Evolutionary conservation across 345 rosid genomes (phyloP), one percentile per base, ranked within the genome.

Genomic region (Hibiscus tridactylites): DNA sequence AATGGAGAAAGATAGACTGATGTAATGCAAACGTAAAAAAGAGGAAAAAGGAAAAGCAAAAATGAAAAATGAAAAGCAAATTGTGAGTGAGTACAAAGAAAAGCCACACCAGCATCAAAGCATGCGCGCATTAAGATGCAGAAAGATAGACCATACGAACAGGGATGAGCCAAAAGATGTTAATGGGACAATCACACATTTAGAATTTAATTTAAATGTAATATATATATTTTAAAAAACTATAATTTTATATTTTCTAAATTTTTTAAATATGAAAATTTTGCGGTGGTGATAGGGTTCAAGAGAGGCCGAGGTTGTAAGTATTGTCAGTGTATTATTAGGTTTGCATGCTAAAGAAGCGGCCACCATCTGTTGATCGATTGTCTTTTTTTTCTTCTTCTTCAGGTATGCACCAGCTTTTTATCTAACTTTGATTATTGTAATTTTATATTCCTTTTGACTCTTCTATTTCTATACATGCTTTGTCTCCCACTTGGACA

Each of bases 261-360:
- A 21, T 21, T 21, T 21, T 21, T 21, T 21, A 21, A 21, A 21
- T 21, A 21, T 21, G 39, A 64, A 64, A 61, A 28, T 31, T 31
- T 31, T 3, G 35, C 35, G 35, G 35, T 31, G 35, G 35, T 31
- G 2, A 31, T 31, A 31, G 35, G 35, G 35, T 31, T 24, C 44
- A 3, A 56, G 62, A 70, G 61, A 37, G 21, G 68, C 72, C 54
- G 62, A 70, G 81, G 44, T 78, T 65, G 46, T 58, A 35, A 13
- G 39, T 33, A 15, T 47, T 70, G 75, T 74, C 78, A 71, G 78
- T 57, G 1, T 28, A 49, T 49, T 8, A 49, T 42, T 16, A 9
- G 42, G 26, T 49, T 15, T 44, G 70, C 37, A 65, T 49, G 71
- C 39, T 44, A 42, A 64, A 64, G 68, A 24, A 65, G 19, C 6